phyloP scores from a whole-genome alignment of 495 filamentous ascomycete species.

The Xylaria flabelliformis region DNA sequence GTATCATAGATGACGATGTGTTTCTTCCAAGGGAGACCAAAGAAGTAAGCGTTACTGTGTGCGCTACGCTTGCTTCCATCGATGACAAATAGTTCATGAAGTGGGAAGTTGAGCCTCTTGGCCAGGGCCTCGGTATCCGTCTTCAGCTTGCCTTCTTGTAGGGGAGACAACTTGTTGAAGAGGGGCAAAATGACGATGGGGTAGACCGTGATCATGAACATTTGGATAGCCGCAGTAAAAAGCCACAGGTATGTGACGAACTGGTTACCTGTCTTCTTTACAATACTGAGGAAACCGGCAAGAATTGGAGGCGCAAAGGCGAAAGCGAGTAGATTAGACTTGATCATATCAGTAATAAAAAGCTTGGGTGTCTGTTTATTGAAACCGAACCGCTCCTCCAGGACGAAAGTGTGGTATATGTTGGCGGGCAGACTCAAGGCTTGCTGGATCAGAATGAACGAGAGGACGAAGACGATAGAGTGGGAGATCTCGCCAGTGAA shows the following conservation, averaged over 20 bases:
- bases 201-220: slow-evolving; percentile 95
- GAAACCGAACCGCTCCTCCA: slow-evolving; percentile 97
- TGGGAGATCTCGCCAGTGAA: slow-evolving; percentile 94
- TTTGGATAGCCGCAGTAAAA: slow-evolving; percentile 84
- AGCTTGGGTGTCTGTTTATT: slow-evolving; percentile 94
- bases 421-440: slow-evolving; percentile 77
- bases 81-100: slow-evolving; percentile 90
- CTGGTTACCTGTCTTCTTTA: slow-evolving; percentile 85
- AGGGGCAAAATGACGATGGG: slow-evolving; percentile 91
- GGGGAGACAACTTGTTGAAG: slow-evolving; percentile 97
- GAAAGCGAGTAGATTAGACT: slow-evolving; percentile 81
- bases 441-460: slow-evolving; percentile 81
- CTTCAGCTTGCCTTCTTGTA: slow-evolving; percentile 86
- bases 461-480: slow-evolving; percentile 88
- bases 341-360: slow-evolving; percentile 91
- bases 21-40: slow-evolving; percentile 98
- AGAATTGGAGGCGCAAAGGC: slow-evolving; percentile 85
- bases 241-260: slow-evolving; percentile 99
- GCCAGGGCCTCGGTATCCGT: slow-evolving; percentile 86
- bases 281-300: slow-evolving; percentile 85
- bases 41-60: slow-evolving; percentile 98
- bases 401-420: slow-evolving; percentile 92
- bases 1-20: slow-evolving; percentile 99
- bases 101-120: slow-evolving; percentile 83
- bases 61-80: slow-evolving; percentile 97